Conservation (phyloP, 2,329 filamentous ascomycete genomes). For the Botrytis hyacinthi region DNA sequence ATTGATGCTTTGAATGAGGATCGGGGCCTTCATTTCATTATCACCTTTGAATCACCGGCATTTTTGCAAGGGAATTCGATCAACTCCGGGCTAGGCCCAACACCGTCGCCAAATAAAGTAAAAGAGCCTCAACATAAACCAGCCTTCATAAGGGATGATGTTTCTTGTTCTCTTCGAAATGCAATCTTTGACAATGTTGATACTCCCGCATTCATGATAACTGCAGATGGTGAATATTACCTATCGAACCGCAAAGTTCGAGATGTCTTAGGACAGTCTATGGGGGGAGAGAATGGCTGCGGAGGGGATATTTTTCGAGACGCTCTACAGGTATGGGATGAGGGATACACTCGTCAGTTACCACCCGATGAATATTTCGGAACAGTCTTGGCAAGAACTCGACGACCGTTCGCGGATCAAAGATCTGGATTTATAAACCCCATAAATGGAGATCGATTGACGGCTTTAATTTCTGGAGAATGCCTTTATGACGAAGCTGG, state of each 20-base stretch:
- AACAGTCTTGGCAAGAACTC: constrained; percentile 20
- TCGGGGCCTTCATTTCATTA: constrained; percentile 23
- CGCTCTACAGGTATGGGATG: constrained; percentile 28
- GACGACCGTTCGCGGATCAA: constrained; percentile 22
- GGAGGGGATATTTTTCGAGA: constrained; percentile 21
- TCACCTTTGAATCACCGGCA: constrained; percentile 23
- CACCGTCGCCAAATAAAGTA: not conserved
- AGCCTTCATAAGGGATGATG: not conserved
- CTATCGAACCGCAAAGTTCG: constrained; percentile 26
- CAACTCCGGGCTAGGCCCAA: not conserved
- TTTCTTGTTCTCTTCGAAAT: constrained; percentile 25
- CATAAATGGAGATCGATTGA: constrained; percentile 23
- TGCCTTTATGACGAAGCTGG: constrained; percentile 34
- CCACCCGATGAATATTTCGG: constrained; percentile 25
- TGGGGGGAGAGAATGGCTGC: constrained; percentile 26
- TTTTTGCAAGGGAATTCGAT: not conserved
- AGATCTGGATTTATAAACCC: constrained; percentile 28
- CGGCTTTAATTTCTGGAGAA: constrained; percentile 27
- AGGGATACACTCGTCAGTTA: constrained; percentile 23
- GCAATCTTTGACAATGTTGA: constrained; percentile 29
- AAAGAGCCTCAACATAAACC: not conserved
- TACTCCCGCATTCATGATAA: constrained; percentile 26
- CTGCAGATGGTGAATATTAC: constrained; percentile 29
- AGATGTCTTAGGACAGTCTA: constrained; percentile 25
- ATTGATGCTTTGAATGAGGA: constrained; percentile 22